Percentiles rank a stretch among this genome's conserved stretches.
Conservation (phyloP, 2,329 filamentous ascomycete species). For the Xylariaceae sp. region DNA sequence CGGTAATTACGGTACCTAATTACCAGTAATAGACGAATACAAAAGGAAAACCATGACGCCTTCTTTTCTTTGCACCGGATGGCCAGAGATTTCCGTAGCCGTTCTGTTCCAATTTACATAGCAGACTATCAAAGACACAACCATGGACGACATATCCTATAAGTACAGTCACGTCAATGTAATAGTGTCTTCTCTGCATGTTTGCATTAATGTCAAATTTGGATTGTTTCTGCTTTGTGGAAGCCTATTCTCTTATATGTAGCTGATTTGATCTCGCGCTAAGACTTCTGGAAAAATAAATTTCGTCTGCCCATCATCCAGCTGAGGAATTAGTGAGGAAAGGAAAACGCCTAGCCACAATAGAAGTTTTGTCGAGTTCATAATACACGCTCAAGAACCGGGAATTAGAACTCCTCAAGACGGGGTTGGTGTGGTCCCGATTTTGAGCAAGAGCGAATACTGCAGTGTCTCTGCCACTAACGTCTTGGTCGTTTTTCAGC, state of each 20-base stretch:
- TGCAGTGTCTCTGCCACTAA: conserved; percentile 19
- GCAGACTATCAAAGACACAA: too few relatives aligned
- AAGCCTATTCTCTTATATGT: conserved; percentile 6
- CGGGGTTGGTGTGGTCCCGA: not conserved
- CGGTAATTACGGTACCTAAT: too few relatives aligned
- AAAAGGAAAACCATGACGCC: too few relatives aligned
- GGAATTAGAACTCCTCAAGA: conserved; percentile 2
- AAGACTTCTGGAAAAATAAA: not conserved
- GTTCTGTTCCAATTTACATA: too few relatives aligned
- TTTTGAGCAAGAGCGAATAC: not conserved
- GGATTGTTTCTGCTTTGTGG: conserved; percentile 5
- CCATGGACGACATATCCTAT: not conserved
- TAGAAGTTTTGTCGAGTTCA: conserved; percentile 9
- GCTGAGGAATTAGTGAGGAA: not conserved
- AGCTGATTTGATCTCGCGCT: not conserved
- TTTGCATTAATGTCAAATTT: not conserved
- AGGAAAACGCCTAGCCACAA: conserved; percentile 11
- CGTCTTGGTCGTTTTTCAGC: conserved; percentile 52
- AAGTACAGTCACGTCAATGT: not conserved
- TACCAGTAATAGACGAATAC: too few relatives aligned
- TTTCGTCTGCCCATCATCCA: conserved; percentile 1
- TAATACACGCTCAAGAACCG: conserved; percentile 17
- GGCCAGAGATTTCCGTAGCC: too few relatives aligned
- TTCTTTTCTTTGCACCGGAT: too few relatives aligned
- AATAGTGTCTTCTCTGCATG: conserved; percentile 6